phyloP scores from a whole-genome alignment of 139 green algal genomes.

The Haematococcus lacustris region DNA sequence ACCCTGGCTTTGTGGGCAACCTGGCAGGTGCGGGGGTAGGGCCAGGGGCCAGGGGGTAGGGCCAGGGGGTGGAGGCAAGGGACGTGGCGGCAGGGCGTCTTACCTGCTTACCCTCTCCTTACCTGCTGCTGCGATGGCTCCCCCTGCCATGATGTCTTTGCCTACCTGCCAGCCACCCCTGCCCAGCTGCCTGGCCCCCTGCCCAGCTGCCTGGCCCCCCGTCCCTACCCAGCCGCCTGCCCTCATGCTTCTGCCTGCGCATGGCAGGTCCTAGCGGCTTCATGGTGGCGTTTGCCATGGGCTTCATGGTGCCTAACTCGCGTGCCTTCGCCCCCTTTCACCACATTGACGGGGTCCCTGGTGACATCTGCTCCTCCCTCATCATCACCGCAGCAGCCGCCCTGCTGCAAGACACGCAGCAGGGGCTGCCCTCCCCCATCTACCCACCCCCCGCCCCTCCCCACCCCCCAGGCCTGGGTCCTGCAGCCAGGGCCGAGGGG shows the following conservation, averaged over 20 bases:
- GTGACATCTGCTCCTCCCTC: slow-evolving; percentile 37
- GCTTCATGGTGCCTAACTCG: slow-evolving; percentile 31
- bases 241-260: neutral
- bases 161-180: neutral
- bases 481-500: too few relatives aligned
- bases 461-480: too few relatives aligned
- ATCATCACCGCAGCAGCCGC: slow-evolving; percentile 38
- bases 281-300: slow-evolving; percentile 33
- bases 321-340: slow-evolving; percentile 23
- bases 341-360: slow-evolving; percentile 45
- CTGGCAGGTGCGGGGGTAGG: slow-evolving; percentile 24
- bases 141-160: neutral
- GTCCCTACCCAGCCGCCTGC: neutral
- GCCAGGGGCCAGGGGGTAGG: neutral
- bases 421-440: neutral
- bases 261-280: slow-evolving; percentile 24
- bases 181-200: neutral
- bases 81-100: neutral
- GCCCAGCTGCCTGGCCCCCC: neutral
- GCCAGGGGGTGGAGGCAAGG: neutral
- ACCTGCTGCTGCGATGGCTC: neutral
- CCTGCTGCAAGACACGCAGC: neutral
- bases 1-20: slow-evolving; percentile 47
- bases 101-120: neutral
- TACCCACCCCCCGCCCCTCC: neutral